Evolutionary conservation across 2,329 filamentous ascomycete genomes (phyloP), one percentile per base, ranked within the genome.

Genomic region (Pyrenophora teres): DNA sequence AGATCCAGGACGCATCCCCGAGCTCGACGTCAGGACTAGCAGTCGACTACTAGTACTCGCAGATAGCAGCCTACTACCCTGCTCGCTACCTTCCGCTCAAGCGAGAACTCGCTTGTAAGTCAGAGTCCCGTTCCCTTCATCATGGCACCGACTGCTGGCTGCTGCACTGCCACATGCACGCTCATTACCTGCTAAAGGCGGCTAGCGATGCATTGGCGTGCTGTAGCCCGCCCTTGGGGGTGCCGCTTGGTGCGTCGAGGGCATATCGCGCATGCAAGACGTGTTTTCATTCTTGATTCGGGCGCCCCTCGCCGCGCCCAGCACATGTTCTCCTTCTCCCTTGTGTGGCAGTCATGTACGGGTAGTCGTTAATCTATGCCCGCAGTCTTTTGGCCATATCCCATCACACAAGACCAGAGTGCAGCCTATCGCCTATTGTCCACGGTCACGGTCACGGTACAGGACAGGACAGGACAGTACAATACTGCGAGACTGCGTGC

Each of bases 141-240:
- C 30, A 40, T 40, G 25, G 31, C 42, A 50, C 42, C 25, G 39
- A 25, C 27, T 25, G 19, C 44, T 30, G 27, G 27, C 27, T 30
- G 13, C 36, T 49, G 54, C 60, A 49, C 60, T 65, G 62, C 56
- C 60, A 63, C 60, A 62, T 58, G 54, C 58, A 57, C 52, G 52
- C 52, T 46, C 45, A 46, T 38, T 46, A 63, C 61, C 57, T 63
- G 56, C 63, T 60, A 54, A 56, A 62, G 40, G 41, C 47, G 60
- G 62, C 60, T 62, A 65, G 63, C 49, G 27, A 30, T 30, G 27
- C 27, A 30, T 30, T 23, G 38, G 19, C 21, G 38, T 27, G 5
- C 38, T 40, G 38, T 40, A 21, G 35, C 36, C 35, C 36, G 38
- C 41, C 42, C 47, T 40, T 45, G 35, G 16, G 25, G 15, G 37